These are phyloP conservation scores for Stephanocyclus meneghinianus DNA, from an alignment of 352 stramenopile species.

Conservation along the genomic window DNA sequence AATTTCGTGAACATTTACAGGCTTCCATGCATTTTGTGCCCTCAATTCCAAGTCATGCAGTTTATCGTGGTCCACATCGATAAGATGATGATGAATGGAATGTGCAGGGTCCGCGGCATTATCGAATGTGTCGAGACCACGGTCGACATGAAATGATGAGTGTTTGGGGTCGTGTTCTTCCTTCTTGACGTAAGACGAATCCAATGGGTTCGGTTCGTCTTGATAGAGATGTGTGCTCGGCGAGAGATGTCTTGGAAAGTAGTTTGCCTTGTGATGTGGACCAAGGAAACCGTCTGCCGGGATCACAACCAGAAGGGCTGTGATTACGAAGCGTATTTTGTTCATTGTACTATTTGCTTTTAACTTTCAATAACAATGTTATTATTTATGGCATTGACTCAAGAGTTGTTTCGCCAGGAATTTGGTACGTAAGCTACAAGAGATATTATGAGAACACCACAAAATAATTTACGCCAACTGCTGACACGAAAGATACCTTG, in stretches of 20 bases:
- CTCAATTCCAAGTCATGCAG: slow-evolving; percentile 32
- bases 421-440: too few relatives aligned
- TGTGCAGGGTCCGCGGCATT: slow-evolving; percentile 31
- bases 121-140: slow-evolving; percentile 14
- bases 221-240: slow-evolving; percentile 28
- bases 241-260: not conserved
- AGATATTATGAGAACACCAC: too few relatives aligned
- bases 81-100: slow-evolving; percentile 34
- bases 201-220: slow-evolving; percentile 33
- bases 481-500: not conserved
- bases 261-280: not conserved
- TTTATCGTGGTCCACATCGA: slow-evolving; percentile 38
- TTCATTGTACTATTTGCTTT: not conserved
- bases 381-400: not conserved
- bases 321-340: slow-evolving; percentile 1
- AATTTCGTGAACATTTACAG: slow-evolving; percentile 43
- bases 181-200: slow-evolving; percentile 17
- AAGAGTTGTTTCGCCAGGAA: too few relatives aligned
- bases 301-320: not conserved
- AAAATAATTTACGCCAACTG: not conserved
- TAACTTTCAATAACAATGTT: not conserved
- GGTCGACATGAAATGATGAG: slow-evolving; percentile 33
- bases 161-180: slow-evolving; percentile 39
- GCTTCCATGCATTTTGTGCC: slow-evolving; percentile 36
- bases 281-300: slow-evolving; percentile 2